These are phyloP conservation scores for Arthrobotrys sphaeroides DNA, from an alignment of 2,329 filamentous ascomycete genomes.

Conservation along the genomic window DNA sequence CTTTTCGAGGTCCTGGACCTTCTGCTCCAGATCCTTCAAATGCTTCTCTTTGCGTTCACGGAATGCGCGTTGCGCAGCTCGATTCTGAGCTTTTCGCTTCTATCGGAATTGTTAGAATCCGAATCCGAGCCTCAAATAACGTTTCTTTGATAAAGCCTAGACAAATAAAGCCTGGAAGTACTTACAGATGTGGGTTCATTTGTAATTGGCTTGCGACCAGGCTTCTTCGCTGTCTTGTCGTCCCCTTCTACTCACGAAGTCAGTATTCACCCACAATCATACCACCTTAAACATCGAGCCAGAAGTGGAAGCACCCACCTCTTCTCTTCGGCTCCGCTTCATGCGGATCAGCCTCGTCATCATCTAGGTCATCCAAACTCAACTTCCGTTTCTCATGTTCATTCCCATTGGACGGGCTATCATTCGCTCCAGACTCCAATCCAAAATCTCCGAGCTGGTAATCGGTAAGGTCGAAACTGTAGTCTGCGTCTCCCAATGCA, in stretches of 20 bases:
- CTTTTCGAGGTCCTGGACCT: conserved; percentile 80
- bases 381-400: conserved; percentile 68
- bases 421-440: conserved; percentile 61
- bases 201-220: conserved; percentile 92
- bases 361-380: conserved; percentile 59
- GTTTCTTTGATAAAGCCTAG: background rate
- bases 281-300: conserved; percentile 48
- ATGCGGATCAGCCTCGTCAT: conserved; percentile 57
- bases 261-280: conserved; percentile 43
- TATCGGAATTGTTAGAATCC: conserved; percentile 60
- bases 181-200: conserved; percentile 95
- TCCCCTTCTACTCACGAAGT: conserved; percentile 79
- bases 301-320: conserved; percentile 56
- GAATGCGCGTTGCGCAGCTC: conserved; percentile 91
- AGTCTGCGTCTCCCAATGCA: conserved; percentile 72
- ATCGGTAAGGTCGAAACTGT: conserved; percentile 77
- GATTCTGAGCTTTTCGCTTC: conserved; percentile 96
- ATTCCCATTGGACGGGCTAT: conserved; percentile 60
- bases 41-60: conserved; percentile 94
- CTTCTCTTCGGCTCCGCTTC: conserved; percentile 58
- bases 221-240: conserved; percentile 91
- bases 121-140: conserved; percentile 56
- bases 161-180: conserved; percentile 57
- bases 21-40: conserved; percentile 81
- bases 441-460: conserved; percentile 87